Evolutionary conservation across 1,139 yeast species (phyloP).

Genomic region (Casaregolazyma lundiana): DNA sequence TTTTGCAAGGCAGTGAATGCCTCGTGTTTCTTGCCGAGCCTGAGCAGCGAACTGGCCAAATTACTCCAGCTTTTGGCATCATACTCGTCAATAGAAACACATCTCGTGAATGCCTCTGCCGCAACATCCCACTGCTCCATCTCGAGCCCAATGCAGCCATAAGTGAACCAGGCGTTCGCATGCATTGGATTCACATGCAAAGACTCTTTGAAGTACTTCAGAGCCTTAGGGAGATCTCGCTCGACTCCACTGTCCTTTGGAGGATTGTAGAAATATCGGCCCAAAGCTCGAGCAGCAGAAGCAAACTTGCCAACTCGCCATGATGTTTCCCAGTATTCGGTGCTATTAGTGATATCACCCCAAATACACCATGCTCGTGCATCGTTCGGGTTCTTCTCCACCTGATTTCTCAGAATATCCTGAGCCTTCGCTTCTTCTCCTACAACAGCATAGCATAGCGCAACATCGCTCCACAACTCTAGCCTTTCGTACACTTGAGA

Average conservation of each 20-base stretch:
- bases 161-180: conserved; percentile 84
- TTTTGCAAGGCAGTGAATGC: conserved; percentile 79
- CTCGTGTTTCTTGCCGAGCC: conserved; percentile 60
- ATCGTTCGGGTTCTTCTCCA: conserved; percentile 60
- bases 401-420: conserved; percentile 50
- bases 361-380: conserved; percentile 80
- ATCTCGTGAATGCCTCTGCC: conserved; percentile 88
- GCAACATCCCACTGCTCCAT: conserved; percentile 68
- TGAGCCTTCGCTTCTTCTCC: conserved; percentile 72
- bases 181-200: conserved; percentile 70
- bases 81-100: conserved; percentile 80
- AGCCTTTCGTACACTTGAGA: conserved; percentile 83
- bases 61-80: conserved; percentile 93
- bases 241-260: conserved; percentile 51
- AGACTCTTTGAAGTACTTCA: conserved; percentile 70
- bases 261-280: conserved; percentile 65
- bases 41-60: conserved; percentile 73
- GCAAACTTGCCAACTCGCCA: conserved; percentile 85
- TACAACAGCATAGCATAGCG: conserved; percentile 83
- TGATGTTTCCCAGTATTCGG: conserved; percentile 72
- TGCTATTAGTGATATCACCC: conserved; percentile 82
- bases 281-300: conserved; percentile 80
- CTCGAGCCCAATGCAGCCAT: conserved; percentile 88
- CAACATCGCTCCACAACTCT: conserved; percentile 74
- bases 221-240: conserved; percentile 52